These are phyloP conservation scores for Gnaphalium uliginosum DNA, from an alignment of 129 eudicot species.

Conservation along the genomic window DNA sequence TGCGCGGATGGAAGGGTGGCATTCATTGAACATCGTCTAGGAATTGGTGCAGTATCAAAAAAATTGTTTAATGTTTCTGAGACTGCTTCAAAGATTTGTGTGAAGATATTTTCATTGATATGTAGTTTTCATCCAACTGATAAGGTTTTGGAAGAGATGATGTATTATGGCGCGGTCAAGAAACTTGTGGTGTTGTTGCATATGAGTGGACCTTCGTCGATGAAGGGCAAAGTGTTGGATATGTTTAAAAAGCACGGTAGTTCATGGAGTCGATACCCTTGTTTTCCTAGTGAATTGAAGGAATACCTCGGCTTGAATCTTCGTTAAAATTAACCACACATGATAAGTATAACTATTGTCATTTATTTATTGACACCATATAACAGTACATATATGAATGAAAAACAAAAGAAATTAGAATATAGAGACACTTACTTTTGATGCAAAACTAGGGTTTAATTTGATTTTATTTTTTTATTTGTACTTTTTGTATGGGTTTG, in stretches of 20 bases:
- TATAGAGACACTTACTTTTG: neutral
- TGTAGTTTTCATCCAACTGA: slow-evolving; percentile 59
- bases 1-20: slow-evolving; percentile 82
- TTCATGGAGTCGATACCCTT: slow-evolving; percentile 67
- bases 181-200: slow-evolving; percentile 69
- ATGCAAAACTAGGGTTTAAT: slow-evolving; percentile 8
- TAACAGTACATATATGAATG: neutral
- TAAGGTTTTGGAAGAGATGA: slow-evolving; percentile 77
- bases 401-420: neutral
- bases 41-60: slow-evolving; percentile 54
- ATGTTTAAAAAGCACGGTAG: slow-evolving; percentile 61
- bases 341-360: neutral
- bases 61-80: slow-evolving; percentile 56
- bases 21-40: slow-evolving; percentile 62
- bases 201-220: slow-evolving; percentile 53
- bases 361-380: slow-evolving; percentile 19
- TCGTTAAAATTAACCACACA: neutral
- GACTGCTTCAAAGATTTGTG: slow-evolving; percentile 50
- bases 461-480: slow-evolving; percentile 3
- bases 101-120: slow-evolving; percentile 62
- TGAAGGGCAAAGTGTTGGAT: slow-evolving; percentile 55
- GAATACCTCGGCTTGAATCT: slow-evolving; percentile 41
- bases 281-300: slow-evolving; percentile 65
- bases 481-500: neutral
- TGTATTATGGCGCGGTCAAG: slow-evolving; percentile 59